Evolutionary conservation across 139 green algal species (phyloP).

Genomic region (Micromonas commoda): DNA sequence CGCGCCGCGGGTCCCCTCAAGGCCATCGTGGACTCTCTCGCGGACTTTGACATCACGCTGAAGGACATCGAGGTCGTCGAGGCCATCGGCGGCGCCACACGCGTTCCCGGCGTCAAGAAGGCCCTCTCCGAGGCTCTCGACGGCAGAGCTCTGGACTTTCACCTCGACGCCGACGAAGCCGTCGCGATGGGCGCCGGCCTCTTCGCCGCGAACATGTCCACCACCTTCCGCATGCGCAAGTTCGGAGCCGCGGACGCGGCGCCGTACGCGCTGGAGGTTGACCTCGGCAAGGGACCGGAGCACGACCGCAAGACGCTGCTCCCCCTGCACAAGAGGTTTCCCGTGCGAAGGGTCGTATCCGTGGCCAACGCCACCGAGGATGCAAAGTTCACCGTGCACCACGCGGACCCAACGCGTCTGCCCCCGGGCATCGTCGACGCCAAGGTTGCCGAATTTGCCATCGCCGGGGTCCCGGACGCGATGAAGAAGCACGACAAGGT

Average conservation of each 20-base stretch:
- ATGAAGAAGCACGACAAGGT: slow-evolving; percentile 43
- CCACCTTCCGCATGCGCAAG: slow-evolving; percentile 89
- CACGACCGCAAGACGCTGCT: slow-evolving; percentile 1
- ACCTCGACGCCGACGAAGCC: slow-evolving; percentile 96
- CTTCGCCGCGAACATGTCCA: slow-evolving; percentile 91
- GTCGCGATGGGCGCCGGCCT: slow-evolving; percentile 81
- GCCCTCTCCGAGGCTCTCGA: slow-evolving; percentile 3
- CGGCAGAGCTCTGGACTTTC: slow-evolving; percentile 40
- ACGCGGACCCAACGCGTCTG: background rate
- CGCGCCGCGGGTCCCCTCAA: slow-evolving; percentile 31
- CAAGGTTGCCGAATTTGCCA: background rate
- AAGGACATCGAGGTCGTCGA: slow-evolving; percentile 54
- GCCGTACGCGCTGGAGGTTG: slow-evolving; percentile 47
- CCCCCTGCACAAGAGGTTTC: background rate
- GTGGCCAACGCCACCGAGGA: slow-evolving; percentile 9
- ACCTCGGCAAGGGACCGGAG: background rate
- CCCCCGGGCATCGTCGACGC: background rate
- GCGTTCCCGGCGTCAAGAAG: slow-evolving; percentile 67
- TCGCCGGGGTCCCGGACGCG: slow-evolving; percentile 26
- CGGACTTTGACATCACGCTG: slow-evolving; percentile 57
- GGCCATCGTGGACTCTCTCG: slow-evolving; percentile 61
- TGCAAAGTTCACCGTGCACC: slow-evolving; percentile 15
- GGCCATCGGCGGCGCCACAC: slow-evolving; percentile 64
- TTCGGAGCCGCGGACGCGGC: slow-evolving; percentile 84
- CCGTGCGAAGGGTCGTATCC: background rate